Conservation (phyloP, 345 rosid species). For the Rhodamnia rubescens region DNA sequence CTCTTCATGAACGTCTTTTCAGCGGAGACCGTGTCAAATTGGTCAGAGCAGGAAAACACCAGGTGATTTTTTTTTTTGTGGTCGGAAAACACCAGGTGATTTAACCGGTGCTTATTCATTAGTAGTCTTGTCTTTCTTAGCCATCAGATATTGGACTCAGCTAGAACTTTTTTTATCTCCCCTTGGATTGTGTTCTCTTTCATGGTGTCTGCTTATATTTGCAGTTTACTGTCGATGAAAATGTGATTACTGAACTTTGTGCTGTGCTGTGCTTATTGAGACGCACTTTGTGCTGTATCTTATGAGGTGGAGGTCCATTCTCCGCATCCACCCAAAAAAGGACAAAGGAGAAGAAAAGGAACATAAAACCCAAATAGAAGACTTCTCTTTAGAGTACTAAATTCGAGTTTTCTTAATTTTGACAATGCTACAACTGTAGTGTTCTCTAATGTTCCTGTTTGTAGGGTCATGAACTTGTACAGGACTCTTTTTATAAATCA, state of each 20-base stretch:
- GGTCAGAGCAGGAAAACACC: constrained; percentile 87
- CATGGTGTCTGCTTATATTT: background rate
- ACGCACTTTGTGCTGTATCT: background rate
- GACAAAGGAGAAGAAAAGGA: background rate
- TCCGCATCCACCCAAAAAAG: background rate
- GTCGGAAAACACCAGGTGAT: constrained; percentile 79
- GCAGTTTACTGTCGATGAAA: background rate
- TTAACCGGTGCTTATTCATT: background rate
- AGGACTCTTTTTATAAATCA: background rate
- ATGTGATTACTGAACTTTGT: background rate
- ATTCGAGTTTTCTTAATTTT: background rate
- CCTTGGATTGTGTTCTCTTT: background rate
- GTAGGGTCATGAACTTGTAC: background rate
- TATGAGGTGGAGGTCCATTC: background rate
- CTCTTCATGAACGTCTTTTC: constrained; percentile 10
- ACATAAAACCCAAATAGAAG: background rate
- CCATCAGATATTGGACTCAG: background rate
- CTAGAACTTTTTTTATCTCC: background rate
- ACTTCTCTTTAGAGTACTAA: background rate
- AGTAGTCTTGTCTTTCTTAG: background rate
- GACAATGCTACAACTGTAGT: background rate
- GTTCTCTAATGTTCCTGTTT: background rate
- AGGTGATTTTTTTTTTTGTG: constrained; percentile 30
- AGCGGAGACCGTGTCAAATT: constrained; percentile 77
- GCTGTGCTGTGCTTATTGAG: background rate